Conservation (phyloP, 345 rosid genomes). For the Eutrema heterophyllum region DNA sequence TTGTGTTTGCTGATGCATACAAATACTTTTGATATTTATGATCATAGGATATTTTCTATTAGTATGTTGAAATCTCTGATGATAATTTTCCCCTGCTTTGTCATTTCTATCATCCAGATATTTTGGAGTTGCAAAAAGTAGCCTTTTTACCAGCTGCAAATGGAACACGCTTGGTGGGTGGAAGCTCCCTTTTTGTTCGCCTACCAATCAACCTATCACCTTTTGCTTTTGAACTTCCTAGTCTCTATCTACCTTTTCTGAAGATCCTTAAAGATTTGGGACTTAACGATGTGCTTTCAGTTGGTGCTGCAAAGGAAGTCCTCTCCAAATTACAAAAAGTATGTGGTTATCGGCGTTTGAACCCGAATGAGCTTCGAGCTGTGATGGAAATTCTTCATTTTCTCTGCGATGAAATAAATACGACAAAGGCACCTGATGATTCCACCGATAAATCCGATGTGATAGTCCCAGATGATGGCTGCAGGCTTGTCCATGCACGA, state of each 20-base stretch:
- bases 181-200: conserved; percentile 70
- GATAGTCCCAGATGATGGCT: conserved; percentile 84
- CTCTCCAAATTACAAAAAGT: conserved; percentile 66
- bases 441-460: conserved; percentile 50
- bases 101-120: conserved; percentile 44
- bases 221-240: conserved; percentile 87
- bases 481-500: conserved; percentile 81
- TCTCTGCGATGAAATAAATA: conserved; percentile 47
- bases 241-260: conserved; percentile 67
- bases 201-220: conserved; percentile 80
- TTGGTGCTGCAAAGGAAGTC: conserved; percentile 63
- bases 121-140: conserved; percentile 55
- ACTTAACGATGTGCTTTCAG: conserved; percentile 71
- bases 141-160: conserved; percentile 93
- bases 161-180: conserved; percentile 84
- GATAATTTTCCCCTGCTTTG: not conserved
- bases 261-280: conserved; percentile 84
- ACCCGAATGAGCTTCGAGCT: conserved; percentile 94
- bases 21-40: not conserved
- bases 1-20: not conserved
- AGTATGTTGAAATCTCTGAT: conserved; percentile 1
- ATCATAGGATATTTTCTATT: not conserved
- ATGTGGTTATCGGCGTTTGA: conserved; percentile 85
- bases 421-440: conserved; percentile 30
- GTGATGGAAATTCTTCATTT: conserved; percentile 78